Base-by-base conservation (phyloP, 768 basidiomycete species). In the Lactifluus subvellereus region DNA sequence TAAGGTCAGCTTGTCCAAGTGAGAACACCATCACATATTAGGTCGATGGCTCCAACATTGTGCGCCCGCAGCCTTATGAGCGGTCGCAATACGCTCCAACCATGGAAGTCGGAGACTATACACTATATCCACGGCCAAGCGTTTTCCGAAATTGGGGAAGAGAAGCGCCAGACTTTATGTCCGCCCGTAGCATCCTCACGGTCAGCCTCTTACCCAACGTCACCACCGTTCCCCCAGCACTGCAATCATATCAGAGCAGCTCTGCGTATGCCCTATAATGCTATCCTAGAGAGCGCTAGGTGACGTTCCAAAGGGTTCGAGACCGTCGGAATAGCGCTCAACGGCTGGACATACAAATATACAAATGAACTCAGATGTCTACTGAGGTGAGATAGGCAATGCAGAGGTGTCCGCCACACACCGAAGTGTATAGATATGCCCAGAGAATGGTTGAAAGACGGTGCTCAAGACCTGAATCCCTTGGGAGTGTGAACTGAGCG, bases 21-120 rank as follows among this genome's bases (percentile, higher is more conserved):
- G 42, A 35, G 22, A 20, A 5, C 38, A 42, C 47, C 61, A 57
- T 62, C 56, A 62, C 61, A 62, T 62, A 50, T 35, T 27, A 20
- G 18, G 18, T 13, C 16, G 4, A 47, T 16, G 11, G 45, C 47
- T 33, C 47, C 52, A 45, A 47, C 8, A 16, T 49, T 16, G 22
- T 38, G 37, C 57, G 57, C 48, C 57, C 27, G 27, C 27, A 27
- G 27, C 27, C 27, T 27, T 43, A 4, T 18, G 5, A 18, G 22
- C 8, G 10, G 20, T n/a, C 45, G 45, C 45, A 47, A 47, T 47
- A 9, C 20, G 5, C 20, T 10, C 56, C 48, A 51, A 6, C 7
- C 27, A 33, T 33, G 40, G 37, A 33, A 30, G 33, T 51, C 59
- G 40, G 30, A 4, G 6, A 51, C 27, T 37, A 45, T 30, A 13